Base-by-base conservation (phyloP, 192 early-diverging fungal species). In the Umbelopsis isabellina region DNA sequence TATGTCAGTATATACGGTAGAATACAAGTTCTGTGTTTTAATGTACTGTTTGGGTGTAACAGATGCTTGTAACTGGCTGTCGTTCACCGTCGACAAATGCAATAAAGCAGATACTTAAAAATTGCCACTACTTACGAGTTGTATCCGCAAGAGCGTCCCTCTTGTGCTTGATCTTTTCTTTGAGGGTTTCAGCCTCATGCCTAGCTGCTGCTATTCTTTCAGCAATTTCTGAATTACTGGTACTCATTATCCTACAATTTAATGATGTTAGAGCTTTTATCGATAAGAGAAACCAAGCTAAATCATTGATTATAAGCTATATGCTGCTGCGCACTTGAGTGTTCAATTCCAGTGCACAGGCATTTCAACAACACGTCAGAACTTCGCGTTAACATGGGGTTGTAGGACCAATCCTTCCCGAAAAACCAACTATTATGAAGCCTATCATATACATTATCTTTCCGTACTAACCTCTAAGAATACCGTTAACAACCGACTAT, bases 151-250 rank as follows among this genome's bases (percentile, higher is more conserved):
- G 88, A 58, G 95, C 92, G 70, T 95, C 92, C 78, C 92, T 94
- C 74, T 93, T 97, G 75, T 91, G 89, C 82, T 93, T 94, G 80
- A 99, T 97, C 77, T 91, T 91, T 71, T 99, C 97, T 81, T 98
- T 99, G 47, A 99, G 80, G 55, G 85, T 84, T 82, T 99, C 97
- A 22, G 97, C 96, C 70, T 99, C 97, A 76, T 93, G 92, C 74
- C 95, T 85, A 52, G 96, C 97, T 25, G 86, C 86, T 45, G 89
- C 88, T 71, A 98, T 96, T 79, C 94, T 83, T 72, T 98, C 97
- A 13, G 90, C 86, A 52, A 98, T 91, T 77, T 99, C 96, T 68
- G 82, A 81, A 45, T 41, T 67, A 65, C 25, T 72, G 27, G 44
- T 48, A 18, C 50, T 75, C 48, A 51, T 70, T 21, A 41, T 68